Percentiles rank a stretch among this genome's conserved stretches.
Conservation (phyloP, 495 filamentous ascomycete species). For the Neurospora sp. region DNA sequence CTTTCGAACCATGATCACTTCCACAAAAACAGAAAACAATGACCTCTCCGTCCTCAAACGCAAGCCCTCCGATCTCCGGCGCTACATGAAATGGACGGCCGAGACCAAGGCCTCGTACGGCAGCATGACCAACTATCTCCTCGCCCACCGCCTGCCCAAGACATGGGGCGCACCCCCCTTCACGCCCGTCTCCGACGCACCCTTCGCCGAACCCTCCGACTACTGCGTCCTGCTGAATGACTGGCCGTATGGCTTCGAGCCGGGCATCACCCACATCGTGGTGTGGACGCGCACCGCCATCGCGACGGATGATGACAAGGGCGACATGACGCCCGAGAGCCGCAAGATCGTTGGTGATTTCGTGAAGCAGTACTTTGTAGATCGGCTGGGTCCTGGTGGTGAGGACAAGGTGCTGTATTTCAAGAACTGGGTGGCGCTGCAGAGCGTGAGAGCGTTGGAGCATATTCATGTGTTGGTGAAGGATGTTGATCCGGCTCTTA, state of each 20-base stretch:
- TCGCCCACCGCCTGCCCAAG: conserved; percentile 54
- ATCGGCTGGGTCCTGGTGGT: conserved; percentile 39
- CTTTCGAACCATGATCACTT: conserved; percentile 9
- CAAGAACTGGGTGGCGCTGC: conserved; percentile 85
- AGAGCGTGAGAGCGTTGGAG: conserved; percentile 76
- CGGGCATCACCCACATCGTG: conserved; percentile 63
- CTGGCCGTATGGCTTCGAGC: conserved; percentile 77
- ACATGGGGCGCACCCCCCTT: conserved; percentile 54
- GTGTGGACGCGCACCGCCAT: conserved; percentile 56
- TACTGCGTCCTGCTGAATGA: conserved; percentile 75
- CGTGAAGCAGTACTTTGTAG: conserved; percentile 56
- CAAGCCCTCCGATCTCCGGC: conserved; percentile 70
- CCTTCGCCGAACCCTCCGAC: conserved; percentile 61
- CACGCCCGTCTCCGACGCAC: conserved; percentile 38
- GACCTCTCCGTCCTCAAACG: conserved; percentile 68
- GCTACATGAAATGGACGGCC: conserved; percentile 72
- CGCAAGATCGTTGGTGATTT: conserved; percentile 53
- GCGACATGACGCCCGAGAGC: conserved; percentile 64
- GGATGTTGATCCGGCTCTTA: conserved; percentile 47
- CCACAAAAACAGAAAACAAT: conserved; percentile 42
- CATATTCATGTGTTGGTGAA: conserved; percentile 53
- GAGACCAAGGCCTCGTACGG: conserved; percentile 64
- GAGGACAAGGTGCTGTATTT: conserved; percentile 72
- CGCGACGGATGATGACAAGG: conserved; percentile 43
- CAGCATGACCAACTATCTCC: conserved; percentile 65